A percentile compares a stretch with the other conserved stretches of the same genome.
Evolutionary conservation across 441 rosid genomes (phyloP).

Genomic region (Monsonia emarginata): DNA sequence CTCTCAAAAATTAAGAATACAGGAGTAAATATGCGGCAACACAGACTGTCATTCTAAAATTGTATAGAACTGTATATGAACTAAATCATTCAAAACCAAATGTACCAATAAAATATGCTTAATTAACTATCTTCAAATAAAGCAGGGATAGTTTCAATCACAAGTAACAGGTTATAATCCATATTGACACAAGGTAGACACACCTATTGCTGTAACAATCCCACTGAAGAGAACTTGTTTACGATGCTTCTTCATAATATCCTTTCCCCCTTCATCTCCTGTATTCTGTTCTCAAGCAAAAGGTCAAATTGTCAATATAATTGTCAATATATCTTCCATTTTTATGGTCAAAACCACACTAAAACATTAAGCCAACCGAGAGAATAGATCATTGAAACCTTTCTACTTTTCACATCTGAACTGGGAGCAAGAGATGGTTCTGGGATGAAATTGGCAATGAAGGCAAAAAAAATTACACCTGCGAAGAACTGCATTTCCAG

Average conservation of each 20-base stretch:
- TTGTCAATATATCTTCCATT: not conserved
- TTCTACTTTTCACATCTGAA: conserved; percentile 55
- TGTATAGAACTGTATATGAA: too few relatives aligned
- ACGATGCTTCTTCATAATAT: conserved; percentile 74
- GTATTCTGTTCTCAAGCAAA: conserved; percentile 45
- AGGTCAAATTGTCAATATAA: conserved; percentile 22
- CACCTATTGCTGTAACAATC: conserved; percentile 87
- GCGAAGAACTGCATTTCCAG: conserved; percentile 64
- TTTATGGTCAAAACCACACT: not conserved
- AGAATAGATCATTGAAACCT: conserved; percentile 33
- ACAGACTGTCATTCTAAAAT: too few relatives aligned
- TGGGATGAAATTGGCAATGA: conserved; percentile 77
- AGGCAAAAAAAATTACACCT: conserved; percentile 85
- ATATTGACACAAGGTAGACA: conserved; percentile 12
- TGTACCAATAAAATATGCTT: too few relatives aligned
- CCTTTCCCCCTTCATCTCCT: conserved; percentile 71
- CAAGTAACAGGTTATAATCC: not conserved
- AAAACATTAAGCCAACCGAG: not conserved
- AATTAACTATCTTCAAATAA: too few relatives aligned
- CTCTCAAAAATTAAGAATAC: too few relatives aligned
- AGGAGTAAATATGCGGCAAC: too few relatives aligned
- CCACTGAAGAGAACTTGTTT: conserved; percentile 93
- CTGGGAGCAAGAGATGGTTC: conserved; percentile 61
- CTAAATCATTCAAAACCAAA: too few relatives aligned
- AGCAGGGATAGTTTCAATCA: not conserved